Base-by-base conservation (phyloP, 352 stramenopile genomes). In the Pythium folliculosum region DNA sequence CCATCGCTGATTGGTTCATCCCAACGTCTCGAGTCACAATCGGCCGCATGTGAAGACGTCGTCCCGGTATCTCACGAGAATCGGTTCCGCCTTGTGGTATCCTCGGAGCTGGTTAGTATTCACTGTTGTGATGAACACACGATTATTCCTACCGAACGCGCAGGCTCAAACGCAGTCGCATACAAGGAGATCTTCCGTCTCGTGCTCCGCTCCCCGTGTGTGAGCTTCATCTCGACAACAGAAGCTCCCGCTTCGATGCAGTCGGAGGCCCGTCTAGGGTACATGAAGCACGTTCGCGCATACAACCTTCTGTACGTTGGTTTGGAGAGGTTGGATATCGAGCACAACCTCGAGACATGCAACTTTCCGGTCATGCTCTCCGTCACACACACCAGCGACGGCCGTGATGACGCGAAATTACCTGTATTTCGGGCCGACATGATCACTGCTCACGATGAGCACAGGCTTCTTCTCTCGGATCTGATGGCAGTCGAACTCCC, bases 341-440 rank as follows among this genome's bases (percentile, higher is more conserved):
- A 86, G 27, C 85, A 95, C 73, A 91, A 90, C 47, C 57, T 94
- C 27, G 72, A 82, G 49, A 75, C 74, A 1, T 93, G 85, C 70
- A 88, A 91, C 49, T 94, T 93, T 17, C 85, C 87, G 4, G 67
- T 90, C 23, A 81, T 94, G 6, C 54, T 95, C 32, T 81, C 73
- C 2, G 65, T 76, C 30, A 70, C 50, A 44, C 37, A 71, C 13
- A 14, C 35, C 3, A 51, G 53, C 6, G 44, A 72, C 51, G 65
- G 45, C n/a, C 60, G 66, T 30, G 70, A 73, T 30, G 63, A 81
- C 17, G 65, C 75, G 16, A 53, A 51, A 17, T 12, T 40, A 10
- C 35, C 38, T 27, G 32, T 52, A 13, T 67, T 80, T 32, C 67
- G 77, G 9, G 58, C 81, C 30, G 77, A 87, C 64, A 37, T 73